Base-by-base conservation (phyloP, 1,139 yeast genomes). In the Candida tetrigidarum region DNA sequence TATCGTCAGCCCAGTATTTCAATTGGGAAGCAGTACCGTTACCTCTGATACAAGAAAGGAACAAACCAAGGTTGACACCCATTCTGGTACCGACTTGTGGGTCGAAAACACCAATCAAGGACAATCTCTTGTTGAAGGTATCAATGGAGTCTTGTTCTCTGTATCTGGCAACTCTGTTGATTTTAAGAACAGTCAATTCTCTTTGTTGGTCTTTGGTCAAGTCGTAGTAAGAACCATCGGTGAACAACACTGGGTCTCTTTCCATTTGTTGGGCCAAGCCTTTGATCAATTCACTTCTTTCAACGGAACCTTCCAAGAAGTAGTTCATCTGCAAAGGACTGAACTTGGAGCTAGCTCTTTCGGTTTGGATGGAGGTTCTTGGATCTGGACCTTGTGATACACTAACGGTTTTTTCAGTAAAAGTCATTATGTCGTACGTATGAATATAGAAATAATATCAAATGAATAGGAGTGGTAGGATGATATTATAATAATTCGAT, bases 51-150 rank as follows among this genome's bases (percentile, higher is more conserved):
- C 91, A 84, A 53, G 81, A 80, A 53, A 84, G 72, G 60, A 86
- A 86, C 47, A 86, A 73, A 5, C 90, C 91, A 58, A 82, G 72
- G 66, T 86, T 88, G 44, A 86, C 86, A 41, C 87, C 62, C 53
- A 76, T 58, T 58, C 76, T 59, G 50, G 69, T 73, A 44, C 66
- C 87, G 37, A 82, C 64, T 50, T 90, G 76, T 18, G 93, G 88
- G 50, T 82, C 78, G 49, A 61, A 74, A 26, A 83, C 73, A 42
- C 83, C 80, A 38, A 87, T 78, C 59, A 86, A 85, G 52, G 71
- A 66, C 51, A 73, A 63, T 51, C 78, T 60, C 48, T 63, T 60
- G 53, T 67, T 66, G 55, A 72, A 69, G 44, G 62, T 64, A n/a
- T 66, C 68, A 39, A 62, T 54, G 12, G 67, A 54, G 44, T 71